phyloP scores from a whole-genome alignment of 345 rosid species.

The Mallotus nudiflorus region DNA sequence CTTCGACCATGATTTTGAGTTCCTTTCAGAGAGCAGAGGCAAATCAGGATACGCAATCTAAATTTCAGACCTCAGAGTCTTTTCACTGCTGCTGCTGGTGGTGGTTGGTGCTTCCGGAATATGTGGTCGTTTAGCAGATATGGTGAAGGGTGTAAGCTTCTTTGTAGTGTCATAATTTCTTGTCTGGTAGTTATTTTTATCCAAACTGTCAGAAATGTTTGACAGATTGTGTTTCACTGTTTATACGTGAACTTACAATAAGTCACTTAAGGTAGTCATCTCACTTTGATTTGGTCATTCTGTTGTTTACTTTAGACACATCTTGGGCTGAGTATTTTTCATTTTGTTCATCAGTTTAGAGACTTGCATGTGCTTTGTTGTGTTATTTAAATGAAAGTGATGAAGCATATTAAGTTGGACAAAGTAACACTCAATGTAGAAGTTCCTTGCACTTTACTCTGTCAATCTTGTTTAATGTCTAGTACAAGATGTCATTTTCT shows the following conservation, averaged over 20 bases:
- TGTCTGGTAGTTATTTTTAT: slow-evolving; percentile 15
- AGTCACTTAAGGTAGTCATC: not conserved
- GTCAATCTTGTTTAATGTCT: not conserved
- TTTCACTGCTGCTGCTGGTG: slow-evolving; percentile 38
- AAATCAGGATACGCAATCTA: slow-evolving; percentile 33
- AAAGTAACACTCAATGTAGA: not conserved
- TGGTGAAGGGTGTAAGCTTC: slow-evolving; percentile 54
- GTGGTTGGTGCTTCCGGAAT: slow-evolving; percentile 37
- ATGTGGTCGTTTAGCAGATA: slow-evolving; percentile 37
- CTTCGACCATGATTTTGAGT: slow-evolving; percentile 30
- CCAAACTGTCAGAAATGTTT: slow-evolving; percentile 4
- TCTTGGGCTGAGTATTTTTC: not conserved
- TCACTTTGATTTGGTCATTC: not conserved
- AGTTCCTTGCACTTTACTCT: not conserved
- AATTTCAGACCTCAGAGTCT: slow-evolving; percentile 44
- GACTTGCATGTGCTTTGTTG: not conserved
- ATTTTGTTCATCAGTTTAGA: not conserved
- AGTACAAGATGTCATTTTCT: not conserved
- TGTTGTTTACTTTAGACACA: not conserved
- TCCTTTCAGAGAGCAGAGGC: slow-evolving; percentile 35
- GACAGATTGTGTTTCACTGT: not conserved
- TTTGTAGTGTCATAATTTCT: slow-evolving; percentile 32
- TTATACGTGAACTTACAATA: not conserved
- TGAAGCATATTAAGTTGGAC: not conserved
- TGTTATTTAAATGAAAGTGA: not conserved